phyloP scores from a whole-genome alignment of 768 basidiomycete genomes.

The Boletus insuetus region DNA sequence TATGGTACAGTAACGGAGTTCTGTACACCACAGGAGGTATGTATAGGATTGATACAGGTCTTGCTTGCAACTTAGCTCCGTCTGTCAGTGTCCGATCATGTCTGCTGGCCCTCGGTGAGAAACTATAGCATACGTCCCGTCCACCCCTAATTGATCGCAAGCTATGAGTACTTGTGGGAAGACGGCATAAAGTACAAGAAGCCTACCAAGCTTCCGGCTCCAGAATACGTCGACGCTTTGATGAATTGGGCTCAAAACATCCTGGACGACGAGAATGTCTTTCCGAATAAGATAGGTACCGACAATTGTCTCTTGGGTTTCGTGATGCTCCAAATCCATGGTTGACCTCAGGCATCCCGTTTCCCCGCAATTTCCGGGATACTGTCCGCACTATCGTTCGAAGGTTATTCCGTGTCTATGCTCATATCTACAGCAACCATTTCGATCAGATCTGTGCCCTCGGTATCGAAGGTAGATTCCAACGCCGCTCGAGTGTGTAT shows the following conservation, averaged over 20 bases:
- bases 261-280: conserved; percentile 87
- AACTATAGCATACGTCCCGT: not conserved
- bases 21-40: conserved; percentile 89
- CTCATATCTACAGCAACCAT: conserved; percentile 98
- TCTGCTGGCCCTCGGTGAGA: conserved; percentile 88
- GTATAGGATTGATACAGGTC: conserved; percentile 17
- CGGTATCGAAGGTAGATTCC: conserved; percentile 84
- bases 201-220: conserved; percentile 91
- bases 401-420: conserved; percentile 94
- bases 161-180: conserved; percentile 95
- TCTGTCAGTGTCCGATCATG: conserved; percentile 85
- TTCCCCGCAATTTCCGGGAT: conserved; percentile 85
- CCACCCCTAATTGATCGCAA: conserved; percentile 31
- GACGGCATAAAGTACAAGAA: conserved; percentile 84
- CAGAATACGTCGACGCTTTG: conserved; percentile 94
- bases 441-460: conserved; percentile 98
- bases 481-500: not conserved
- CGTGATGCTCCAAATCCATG: conserved; percentile 3
- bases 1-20: conserved; percentile 99
- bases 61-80: conserved; percentile 5
- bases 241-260: conserved; percentile 98
- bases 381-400: conserved; percentile 91
- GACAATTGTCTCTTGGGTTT: not conserved
- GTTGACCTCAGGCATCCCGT: conserved; percentile 69
- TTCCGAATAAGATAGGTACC: conserved; percentile 93